Evolutionary conservation across 2,329 filamentous ascomycete genomes (phyloP).

Genomic region (Penicillium verrucosum): DNA sequence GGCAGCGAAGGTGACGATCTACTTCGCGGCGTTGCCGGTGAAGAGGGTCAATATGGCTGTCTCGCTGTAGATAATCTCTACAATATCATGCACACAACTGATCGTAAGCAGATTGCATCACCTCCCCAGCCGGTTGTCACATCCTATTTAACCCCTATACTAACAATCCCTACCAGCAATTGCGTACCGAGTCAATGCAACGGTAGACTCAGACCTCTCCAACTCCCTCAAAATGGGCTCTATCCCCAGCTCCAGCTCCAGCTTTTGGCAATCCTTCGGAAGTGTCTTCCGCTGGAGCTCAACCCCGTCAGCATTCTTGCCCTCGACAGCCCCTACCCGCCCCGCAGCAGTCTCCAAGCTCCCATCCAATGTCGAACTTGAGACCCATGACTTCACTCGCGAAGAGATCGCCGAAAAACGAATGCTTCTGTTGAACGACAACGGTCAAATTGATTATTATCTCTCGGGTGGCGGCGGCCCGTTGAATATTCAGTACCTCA

Average conservation of each 20-base stretch:
- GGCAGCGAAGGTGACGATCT: constrained; percentile 65
- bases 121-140: background rate
- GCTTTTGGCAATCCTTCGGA: constrained; percentile 63
- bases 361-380: constrained; percentile 77
- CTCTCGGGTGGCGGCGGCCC: constrained; percentile 79
- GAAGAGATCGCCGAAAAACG: constrained; percentile 91
- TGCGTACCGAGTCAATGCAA: constrained; percentile 86
- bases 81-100: constrained; percentile 77
- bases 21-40: constrained; percentile 66
- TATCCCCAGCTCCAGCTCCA: constrained; percentile 69
- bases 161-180: constrained; percentile 60
- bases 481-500: constrained; percentile 91
- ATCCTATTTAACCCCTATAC: constrained; percentile 36
- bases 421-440: constrained; percentile 86
- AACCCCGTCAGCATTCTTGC: constrained; percentile 48
- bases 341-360: constrained; percentile 59
- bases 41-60: constrained; percentile 78
- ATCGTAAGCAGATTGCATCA: constrained; percentile 43
- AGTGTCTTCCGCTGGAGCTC: constrained; percentile 59
- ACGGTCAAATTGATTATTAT: constrained; percentile 91
- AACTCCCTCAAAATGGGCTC: constrained; percentile 71
- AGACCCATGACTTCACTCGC: constrained; percentile 89
- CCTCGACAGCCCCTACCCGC: constrained; percentile 62
- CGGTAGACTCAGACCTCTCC: constrained; percentile 78
- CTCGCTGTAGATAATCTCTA: constrained; percentile 94